Percentiles rank a stretch among this genome's conserved stretches.
Evolutionary conservation across 768 basidiomycete genomes (phyloP).

Genomic region (Suillus bovinus): DNA sequence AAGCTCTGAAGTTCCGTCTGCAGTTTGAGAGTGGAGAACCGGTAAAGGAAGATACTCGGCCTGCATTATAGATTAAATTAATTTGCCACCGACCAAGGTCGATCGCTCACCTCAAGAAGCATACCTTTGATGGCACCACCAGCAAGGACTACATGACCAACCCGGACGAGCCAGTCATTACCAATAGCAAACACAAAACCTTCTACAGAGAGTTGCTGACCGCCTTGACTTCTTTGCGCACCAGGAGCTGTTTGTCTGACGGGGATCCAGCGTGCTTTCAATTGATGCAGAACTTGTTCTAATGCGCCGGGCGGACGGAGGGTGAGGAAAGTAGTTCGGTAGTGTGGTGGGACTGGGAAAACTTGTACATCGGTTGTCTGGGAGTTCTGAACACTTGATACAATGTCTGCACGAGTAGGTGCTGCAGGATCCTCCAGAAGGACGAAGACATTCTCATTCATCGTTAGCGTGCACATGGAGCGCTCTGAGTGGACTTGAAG

Average conservation of each 20-base stretch:
- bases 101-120: slow-evolving; percentile 66
- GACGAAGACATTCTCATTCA: slow-evolving; percentile 81
- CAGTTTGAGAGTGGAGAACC: slow-evolving; percentile 58
- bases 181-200: slow-evolving; percentile 76
- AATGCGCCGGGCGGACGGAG: slow-evolving; percentile 71
- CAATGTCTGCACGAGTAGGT: slow-evolving; percentile 63
- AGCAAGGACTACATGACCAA: slow-evolving; percentile 74
- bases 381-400: slow-evolving; percentile 34
- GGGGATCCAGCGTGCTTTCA: slow-evolving; percentile 75
- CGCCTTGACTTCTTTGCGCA: slow-evolving; percentile 49
- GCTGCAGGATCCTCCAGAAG: slow-evolving; percentile 75
- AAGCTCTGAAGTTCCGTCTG: slow-evolving; percentile 71
- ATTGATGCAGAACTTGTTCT: slow-evolving; percentile 71
- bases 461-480: slow-evolving; percentile 73
- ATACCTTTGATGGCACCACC: slow-evolving; percentile 82
- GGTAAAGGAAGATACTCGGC: slow-evolving; percentile 84
- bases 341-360: slow-evolving; percentile 49
- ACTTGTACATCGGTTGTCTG: slow-evolving; percentile 16
- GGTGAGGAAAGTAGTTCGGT: slow-evolving; percentile 75
- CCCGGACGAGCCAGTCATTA: slow-evolving; percentile 78
- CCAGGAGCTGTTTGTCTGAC: slow-evolving; percentile 51
- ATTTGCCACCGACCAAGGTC: neutral
- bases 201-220: slow-evolving; percentile 72
- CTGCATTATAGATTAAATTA: slow-evolving; percentile 34
- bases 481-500: slow-evolving; percentile 57